A percentile compares a stretch with the other conserved stretches of the same genome.
Conservation (phyloP, 768 basidiomycete species). For the Porphyrellus cyaneotinctus region DNA sequence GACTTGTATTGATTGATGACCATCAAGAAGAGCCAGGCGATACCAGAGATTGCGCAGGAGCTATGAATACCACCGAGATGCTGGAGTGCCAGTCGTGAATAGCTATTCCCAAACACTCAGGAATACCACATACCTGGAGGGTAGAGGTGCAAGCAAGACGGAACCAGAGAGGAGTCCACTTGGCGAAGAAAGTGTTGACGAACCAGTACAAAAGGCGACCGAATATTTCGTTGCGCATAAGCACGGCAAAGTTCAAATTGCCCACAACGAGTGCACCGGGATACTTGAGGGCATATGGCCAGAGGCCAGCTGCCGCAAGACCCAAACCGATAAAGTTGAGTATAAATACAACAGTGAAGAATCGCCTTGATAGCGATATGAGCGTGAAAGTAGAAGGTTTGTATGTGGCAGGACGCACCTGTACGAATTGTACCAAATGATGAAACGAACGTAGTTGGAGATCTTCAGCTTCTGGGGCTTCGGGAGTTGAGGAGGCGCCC, state of each 20-base stretch:
- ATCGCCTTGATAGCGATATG: slow-evolving; percentile 47
- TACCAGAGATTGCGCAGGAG: slow-evolving; percentile 68
- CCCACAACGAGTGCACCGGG: slow-evolving; percentile 71
- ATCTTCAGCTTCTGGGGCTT: slow-evolving; percentile 51
- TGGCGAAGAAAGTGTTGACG: slow-evolving; percentile 74
- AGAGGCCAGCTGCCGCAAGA: slow-evolving; percentile 58
- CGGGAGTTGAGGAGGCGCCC: slow-evolving; percentile 33
- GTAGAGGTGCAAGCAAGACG: slow-evolving; percentile 70
- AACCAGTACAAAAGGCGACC: slow-evolving; percentile 70
- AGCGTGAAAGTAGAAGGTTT: background rate
- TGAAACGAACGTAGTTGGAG: slow-evolving; percentile 56
- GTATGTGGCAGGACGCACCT: slow-evolving; percentile 38
- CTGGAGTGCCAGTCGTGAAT: slow-evolving; percentile 29
- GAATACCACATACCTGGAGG: slow-evolving; percentile 45
- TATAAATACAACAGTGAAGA: slow-evolving; percentile 59
- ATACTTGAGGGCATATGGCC: slow-evolving; percentile 63
- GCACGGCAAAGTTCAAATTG: slow-evolving; percentile 66
- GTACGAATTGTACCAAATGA: slow-evolving; percentile 79
- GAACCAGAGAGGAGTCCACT: slow-evolving; percentile 75
- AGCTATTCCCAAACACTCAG: background rate
- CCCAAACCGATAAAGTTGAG: slow-evolving; percentile 59
- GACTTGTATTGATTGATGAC: slow-evolving; percentile 53
- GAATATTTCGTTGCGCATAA: slow-evolving; percentile 81
- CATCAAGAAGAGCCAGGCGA: slow-evolving; percentile 65
- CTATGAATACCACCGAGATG: slow-evolving; percentile 81